Percentiles rank a stretch among this genome's conserved stretches.
Evolutionary conservation across 139 green algal genomes (phyloP).

Genomic region (Ettlia oleoabundans): DNA sequence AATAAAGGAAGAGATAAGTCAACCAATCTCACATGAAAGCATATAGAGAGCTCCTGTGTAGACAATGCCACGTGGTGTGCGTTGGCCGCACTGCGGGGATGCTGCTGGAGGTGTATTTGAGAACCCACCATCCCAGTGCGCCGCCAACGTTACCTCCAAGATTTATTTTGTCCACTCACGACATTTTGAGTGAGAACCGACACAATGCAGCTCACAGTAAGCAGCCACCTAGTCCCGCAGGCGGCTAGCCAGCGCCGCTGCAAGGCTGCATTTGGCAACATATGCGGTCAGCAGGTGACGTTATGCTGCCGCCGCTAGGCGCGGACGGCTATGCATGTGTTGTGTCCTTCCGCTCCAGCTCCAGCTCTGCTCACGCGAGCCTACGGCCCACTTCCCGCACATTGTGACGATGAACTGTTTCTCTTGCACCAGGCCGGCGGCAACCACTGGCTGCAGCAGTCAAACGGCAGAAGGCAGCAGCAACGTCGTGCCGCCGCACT

Average conservation of each 20-base stretch:
- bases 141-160: no score
- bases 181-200: no score
- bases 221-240: background rate
- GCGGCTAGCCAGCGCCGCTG: background rate
- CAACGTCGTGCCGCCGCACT: conserved; percentile 9
- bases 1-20: no score
- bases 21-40: no score
- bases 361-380: no score
- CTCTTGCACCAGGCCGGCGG: background rate
- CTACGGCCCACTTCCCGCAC: no score
- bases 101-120: no score
- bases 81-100: no score
- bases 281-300: background rate
- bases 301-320: background rate
- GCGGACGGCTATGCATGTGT: background rate
- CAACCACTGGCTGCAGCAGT: background rate
- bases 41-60: no score
- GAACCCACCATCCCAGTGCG: no score
- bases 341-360: background rate
- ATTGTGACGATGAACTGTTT: background rate
- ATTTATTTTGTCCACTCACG: no score
- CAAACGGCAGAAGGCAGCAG: background rate
- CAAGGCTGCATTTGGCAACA: background rate
- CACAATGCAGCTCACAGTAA: background rate
- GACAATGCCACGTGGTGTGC: no score